phyloP scores from a whole-genome alignment of 116 monocot species.

The Papilionanthe hybrid region DNA sequence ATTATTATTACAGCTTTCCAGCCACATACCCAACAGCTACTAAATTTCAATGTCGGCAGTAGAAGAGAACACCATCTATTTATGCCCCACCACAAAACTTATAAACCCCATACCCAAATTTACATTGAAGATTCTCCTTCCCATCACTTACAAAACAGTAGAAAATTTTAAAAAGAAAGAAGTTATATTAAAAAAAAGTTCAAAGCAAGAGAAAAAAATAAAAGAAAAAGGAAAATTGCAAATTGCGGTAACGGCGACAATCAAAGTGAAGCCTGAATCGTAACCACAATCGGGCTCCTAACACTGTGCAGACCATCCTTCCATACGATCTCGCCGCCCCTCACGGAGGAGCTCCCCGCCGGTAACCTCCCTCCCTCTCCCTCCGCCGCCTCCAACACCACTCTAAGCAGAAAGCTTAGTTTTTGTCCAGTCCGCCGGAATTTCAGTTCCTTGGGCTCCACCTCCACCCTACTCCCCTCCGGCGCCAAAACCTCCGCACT shows the following conservation, averaged over 20 bases:
- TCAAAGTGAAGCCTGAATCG: constrained; percentile 59
- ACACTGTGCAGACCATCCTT: constrained; percentile 63
- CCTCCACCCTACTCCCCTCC: constrained; percentile 42
- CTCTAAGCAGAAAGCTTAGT: constrained; percentile 69
- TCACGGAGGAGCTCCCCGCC: constrained; percentile 60
- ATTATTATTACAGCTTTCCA: too few relatives aligned
- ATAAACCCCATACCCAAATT: neutral
- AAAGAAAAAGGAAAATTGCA: too few relatives aligned
- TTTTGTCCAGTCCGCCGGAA: constrained; percentile 71
- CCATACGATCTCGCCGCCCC: constrained; percentile 65
- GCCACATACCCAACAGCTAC: too few relatives aligned
- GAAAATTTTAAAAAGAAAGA: neutral
- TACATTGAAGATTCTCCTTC: neutral
- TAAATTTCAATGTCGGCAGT: too few relatives aligned
- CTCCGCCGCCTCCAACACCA: constrained; percentile 23
- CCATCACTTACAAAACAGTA: neutral
- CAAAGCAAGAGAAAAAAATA: too few relatives aligned
- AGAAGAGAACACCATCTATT: neutral
- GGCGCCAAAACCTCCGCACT: constrained; percentile 39
- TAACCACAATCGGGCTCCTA: constrained; percentile 73
- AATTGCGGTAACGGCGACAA: neutral
- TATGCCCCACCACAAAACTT: neutral
- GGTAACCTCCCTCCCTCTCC: constrained; percentile 19
- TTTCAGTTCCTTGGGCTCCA: constrained; percentile 49
- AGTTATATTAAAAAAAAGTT: too few relatives aligned